Conservation (phyloP, 371 early-diverging fungal species). For the Rhizopus stolonifer region DNA sequence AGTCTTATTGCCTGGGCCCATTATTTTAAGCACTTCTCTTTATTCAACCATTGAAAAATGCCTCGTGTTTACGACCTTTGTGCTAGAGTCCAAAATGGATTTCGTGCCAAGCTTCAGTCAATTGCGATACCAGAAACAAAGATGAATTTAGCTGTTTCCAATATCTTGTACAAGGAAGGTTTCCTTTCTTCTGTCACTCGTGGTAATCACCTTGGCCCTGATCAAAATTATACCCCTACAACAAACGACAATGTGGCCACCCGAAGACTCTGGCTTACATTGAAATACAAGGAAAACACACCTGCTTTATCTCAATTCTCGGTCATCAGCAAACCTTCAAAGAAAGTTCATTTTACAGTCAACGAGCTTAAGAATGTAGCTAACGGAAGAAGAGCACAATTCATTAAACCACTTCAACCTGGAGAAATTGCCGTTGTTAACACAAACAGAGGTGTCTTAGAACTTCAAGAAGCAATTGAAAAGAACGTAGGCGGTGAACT, state of each 20-base stretch:
- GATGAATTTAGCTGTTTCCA: constrained; percentile 82
- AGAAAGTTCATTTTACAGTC: constrained; percentile 76
- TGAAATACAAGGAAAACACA: constrained; percentile 88
- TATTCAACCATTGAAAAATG: too few species aligned
- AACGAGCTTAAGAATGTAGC: constrained; percentile 77
- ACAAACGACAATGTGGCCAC: constrained; percentile 84
- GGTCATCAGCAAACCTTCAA: constrained; percentile 80
- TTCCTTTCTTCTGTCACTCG: constrained; percentile 79
- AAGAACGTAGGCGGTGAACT: constrained; percentile 88
- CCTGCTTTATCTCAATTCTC: constrained; percentile 78
- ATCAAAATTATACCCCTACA: constrained; percentile 69
- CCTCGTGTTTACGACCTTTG: constrained; percentile 89
- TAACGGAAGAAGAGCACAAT: constrained; percentile 69
- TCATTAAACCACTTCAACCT: constrained; percentile 78
- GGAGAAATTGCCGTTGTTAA: constrained; percentile 92
- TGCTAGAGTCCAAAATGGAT: constrained; percentile 90
- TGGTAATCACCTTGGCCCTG: constrained; percentile 79
- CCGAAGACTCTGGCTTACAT: constrained; percentile 87
- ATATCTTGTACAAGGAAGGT: constrained; percentile 91
- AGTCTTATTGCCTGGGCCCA: too few species aligned
- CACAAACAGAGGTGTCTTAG: constrained; percentile 88
- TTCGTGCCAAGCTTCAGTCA: constrained; percentile 73
- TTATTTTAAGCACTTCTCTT: too few species aligned
- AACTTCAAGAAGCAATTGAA: constrained; percentile 87
- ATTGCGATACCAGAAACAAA: constrained; percentile 91